Conservation (phyloP, 805 yeast species). For the Kodamaea fukazawae region DNA sequence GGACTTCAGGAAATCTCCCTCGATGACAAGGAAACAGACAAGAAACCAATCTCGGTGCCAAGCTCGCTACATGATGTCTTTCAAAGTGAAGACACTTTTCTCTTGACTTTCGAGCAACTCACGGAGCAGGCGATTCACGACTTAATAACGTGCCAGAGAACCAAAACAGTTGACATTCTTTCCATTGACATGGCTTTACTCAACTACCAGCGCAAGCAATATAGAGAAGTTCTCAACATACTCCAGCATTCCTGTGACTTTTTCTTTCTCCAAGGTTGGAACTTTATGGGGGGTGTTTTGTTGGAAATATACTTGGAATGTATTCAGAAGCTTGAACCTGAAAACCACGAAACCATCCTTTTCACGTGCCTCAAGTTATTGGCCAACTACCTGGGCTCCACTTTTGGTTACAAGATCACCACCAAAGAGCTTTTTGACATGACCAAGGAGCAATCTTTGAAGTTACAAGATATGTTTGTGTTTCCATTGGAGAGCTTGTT, state of each 20-base stretch:
- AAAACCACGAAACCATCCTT: slow-evolving; percentile 28
- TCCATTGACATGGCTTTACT: slow-evolving; percentile 77
- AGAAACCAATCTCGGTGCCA: slow-evolving; percentile 13
- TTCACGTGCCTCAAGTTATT: slow-evolving; percentile 41
- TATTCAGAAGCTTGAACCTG: slow-evolving; percentile 41
- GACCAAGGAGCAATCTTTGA: slow-evolving; percentile 15
- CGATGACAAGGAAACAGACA: slow-evolving; percentile 9
- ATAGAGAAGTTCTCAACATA: slow-evolving; percentile 58
- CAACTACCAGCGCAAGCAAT: slow-evolving; percentile 56
- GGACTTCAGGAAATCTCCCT: slow-evolving; percentile 24
- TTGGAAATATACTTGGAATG: slow-evolving; percentile 69
- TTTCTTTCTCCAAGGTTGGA: slow-evolving; percentile 74
- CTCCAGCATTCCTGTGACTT: slow-evolving; percentile 67
- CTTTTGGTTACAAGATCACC: slow-evolving; percentile 16
- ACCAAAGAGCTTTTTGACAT: slow-evolving; percentile 24
- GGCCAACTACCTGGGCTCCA: slow-evolving; percentile 21
- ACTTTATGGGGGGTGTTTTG: slow-evolving; percentile 60
- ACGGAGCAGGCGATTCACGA: slow-evolving; percentile 58
- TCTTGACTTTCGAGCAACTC: slow-evolving; percentile 40
- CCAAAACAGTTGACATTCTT: slow-evolving; percentile 67
- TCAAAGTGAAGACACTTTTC: slow-evolving; percentile 18
- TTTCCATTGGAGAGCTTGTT: slow-evolving; percentile 39
- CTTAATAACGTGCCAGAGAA: slow-evolving; percentile 50
- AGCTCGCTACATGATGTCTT: slow-evolving; percentile 15
- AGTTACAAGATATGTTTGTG: slow-evolving; percentile 18